A percentile compares a stretch with the other conserved stretches of the same genome.
phyloP scores from a whole-genome alignment of 768 basidiomycete species.

The Sutorius australiensis region DNA sequence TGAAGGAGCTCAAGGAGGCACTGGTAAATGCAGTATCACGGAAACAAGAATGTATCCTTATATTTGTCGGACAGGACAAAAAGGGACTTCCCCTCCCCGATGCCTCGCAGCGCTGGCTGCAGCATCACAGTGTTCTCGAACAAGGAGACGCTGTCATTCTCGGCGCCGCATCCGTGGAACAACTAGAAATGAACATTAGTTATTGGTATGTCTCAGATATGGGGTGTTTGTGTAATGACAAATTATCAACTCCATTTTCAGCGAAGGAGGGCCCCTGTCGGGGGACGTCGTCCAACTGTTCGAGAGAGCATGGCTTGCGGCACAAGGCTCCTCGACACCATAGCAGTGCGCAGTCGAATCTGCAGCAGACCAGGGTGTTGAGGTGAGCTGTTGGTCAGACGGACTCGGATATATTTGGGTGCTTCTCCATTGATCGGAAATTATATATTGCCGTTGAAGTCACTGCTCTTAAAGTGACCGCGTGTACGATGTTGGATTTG shows the following conservation, averaged over 20 bases:
- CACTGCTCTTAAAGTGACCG: not conserved
- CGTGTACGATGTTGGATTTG: not conserved
- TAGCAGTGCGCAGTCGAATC: not conserved
- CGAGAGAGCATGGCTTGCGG: constrained; percentile 9
- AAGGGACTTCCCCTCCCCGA: constrained; percentile 9
- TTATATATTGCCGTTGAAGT: too few species aligned
- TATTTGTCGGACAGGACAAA: constrained; percentile 6
- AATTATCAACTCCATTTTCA: constrained; percentile 8
- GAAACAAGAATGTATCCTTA: not conserved
- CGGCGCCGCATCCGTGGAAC: constrained; percentile 33
- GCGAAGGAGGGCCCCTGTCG: constrained; percentile 17
- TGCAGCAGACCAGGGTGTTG: not conserved
- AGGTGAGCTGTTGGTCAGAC: not conserved
- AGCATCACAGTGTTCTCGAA: constrained; percentile 18
- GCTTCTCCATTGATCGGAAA: not conserved
- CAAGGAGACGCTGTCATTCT: constrained; percentile 34
- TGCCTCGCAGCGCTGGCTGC: constrained; percentile 12
- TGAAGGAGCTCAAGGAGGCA: constrained; percentile 12
- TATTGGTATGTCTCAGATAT: constrained; percentile 13
- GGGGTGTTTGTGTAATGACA: not conserved
- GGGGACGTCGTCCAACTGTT: constrained; percentile 9
- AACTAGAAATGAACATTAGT: constrained; percentile 30
- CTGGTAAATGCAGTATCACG: not conserved
- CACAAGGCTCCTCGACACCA: constrained; percentile 1
- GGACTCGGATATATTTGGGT: not conserved